Evolutionary conservation across 2,329 filamentous ascomycete genomes (phyloP), one percentile per base, ranked within the genome.

Genomic region (Fusarium udum): DNA sequence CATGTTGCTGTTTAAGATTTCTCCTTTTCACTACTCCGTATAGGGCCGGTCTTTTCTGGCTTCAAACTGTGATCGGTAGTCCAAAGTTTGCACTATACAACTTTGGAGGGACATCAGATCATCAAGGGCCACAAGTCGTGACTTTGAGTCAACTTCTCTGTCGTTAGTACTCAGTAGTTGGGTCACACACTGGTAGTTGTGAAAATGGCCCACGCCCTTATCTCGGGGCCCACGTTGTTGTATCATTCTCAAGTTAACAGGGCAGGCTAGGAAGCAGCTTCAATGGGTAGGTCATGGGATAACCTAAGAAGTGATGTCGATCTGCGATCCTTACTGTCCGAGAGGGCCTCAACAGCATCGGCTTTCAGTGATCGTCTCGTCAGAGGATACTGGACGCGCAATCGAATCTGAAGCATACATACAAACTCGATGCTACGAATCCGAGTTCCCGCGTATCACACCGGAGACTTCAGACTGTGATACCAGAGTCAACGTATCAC

Each of bases 1-100:
- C 32, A 62, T 34, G 22, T 70, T 61, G 60, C 56, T 73, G 57
- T 66, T 65, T 53, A 55, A n/a, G 24, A 42, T 72, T 48, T 61
- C 51, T 37, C 42, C 53, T 39, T 40, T 24, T 40, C 43, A 10
- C 31, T n/a, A 26, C n/a, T 51, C 31, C n/a, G 22, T 24, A 24
- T 34, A 42, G 31, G 32, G 28, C 36, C 56, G 26, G 31, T n/a
- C 45, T 55, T 46, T 48, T 34, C 28, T 40, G 51, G 32, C 53
- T 28, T 22, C 20, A 49, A 40, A 46, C 45, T 61, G 40, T 40
- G 69, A 73, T 72, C 70, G 52, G 48, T 65, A 46, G 63, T 32
- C 22, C 22, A 39, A 22, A 46, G 51, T 51, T 51, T 51, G 61
- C 60, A 34, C 43, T 31, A 45, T 53, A 40, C 32, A 31, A 39